Base-by-base conservation (phyloP, 1,284 basidiomycete species). In the Exsudoporus floridanus region DNA sequence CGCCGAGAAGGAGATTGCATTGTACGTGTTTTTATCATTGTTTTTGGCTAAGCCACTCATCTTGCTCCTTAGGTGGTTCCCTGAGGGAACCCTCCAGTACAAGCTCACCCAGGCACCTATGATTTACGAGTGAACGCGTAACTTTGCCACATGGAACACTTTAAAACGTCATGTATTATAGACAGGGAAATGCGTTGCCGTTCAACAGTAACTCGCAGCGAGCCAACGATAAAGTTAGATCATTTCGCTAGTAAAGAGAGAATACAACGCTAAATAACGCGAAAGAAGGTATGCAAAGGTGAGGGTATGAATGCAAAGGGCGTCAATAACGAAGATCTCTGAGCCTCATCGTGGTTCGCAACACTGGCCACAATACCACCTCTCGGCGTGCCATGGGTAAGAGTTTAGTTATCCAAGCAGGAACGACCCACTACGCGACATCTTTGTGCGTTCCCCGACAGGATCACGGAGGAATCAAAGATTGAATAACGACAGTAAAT, bases 1-100 rank as follows among this genome's bases (percentile, higher is more conserved):
- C 69, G 94, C 91, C 44, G 83, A 95, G 74, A 92, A 92, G 78
- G 94, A 96, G 77, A 95, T 96, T 64, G 77, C 75, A 42, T 83
- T 96, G 86, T 96, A 74, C 75, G 87, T 79, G 52, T 33, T 40
- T 53, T 25, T 9, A 18, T 38, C 37, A 34, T 41, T 19, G 30
- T 28, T 51, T 12, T 28, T 10, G 12, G 7, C 28, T 34, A n/a
- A 23, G 6, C 46, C 49, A 39, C 47, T 67, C 31, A 70, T 44
- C 46, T 56, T 33, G 49, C 36, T 50, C 46, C 18, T 40, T 55
- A 91, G 88, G 62, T 91, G 89, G 88, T 91, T 91, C 87, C 86
- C 90, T 34, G 89, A 92, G 72, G 91, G 90, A 57, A 72, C 86
- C 59, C 72, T 83, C 59, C 85, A 94, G 77, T 95, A 91, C 78